phyloP scores from a whole-genome alignment of 2,329 filamentous ascomycete genomes.

The Pleurostoma richardsiae region DNA sequence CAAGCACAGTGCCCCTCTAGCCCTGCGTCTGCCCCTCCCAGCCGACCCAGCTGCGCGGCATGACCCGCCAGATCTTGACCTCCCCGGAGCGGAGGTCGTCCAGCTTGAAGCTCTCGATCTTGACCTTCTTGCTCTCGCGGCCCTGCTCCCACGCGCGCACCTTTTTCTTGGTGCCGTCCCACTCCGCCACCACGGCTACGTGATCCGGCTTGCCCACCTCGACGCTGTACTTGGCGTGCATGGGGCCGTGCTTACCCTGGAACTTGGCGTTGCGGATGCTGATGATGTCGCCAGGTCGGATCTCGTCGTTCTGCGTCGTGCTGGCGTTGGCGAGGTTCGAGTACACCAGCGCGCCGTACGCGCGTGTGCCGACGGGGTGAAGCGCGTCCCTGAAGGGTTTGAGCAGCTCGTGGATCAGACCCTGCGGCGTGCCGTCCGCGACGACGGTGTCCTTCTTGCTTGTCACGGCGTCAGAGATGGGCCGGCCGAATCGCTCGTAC shows the following conservation, averaged over 20 bases:
- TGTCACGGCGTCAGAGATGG: slow-evolving; percentile 65
- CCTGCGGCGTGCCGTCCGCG: slow-evolving; percentile 76
- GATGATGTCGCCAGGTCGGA: slow-evolving; percentile 85
- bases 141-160: slow-evolving; percentile 94
- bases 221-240: slow-evolving; percentile 88
- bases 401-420: slow-evolving; percentile 75
- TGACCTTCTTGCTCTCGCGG: slow-evolving; percentile 86
- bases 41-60: slow-evolving; percentile 86
- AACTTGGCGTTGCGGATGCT: slow-evolving; percentile 90
- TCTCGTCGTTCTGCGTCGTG: slow-evolving; percentile 86
- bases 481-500: slow-evolving; percentile 75
- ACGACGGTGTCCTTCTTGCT: slow-evolving; percentile 75
- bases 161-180: slow-evolving; percentile 99
- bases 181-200: slow-evolving; percentile 87
- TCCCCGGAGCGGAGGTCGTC: slow-evolving; percentile 90
- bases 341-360: slow-evolving; percentile 90
- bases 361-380: slow-evolving; percentile 76
- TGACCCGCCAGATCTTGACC: slow-evolving; percentile 95
- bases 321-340: slow-evolving; percentile 92
- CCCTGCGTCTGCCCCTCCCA: slow-evolving; percentile 65
- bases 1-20: slow-evolving; percentile 2
- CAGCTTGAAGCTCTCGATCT: slow-evolving; percentile 89
- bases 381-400: slow-evolving; percentile 69
- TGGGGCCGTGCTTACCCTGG: slow-evolving; percentile 88
- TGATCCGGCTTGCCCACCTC: slow-evolving; percentile 89